Conservation (phyloP, 1,284 basidiomycete species). For the Leccinum subspadiceum region DNA sequence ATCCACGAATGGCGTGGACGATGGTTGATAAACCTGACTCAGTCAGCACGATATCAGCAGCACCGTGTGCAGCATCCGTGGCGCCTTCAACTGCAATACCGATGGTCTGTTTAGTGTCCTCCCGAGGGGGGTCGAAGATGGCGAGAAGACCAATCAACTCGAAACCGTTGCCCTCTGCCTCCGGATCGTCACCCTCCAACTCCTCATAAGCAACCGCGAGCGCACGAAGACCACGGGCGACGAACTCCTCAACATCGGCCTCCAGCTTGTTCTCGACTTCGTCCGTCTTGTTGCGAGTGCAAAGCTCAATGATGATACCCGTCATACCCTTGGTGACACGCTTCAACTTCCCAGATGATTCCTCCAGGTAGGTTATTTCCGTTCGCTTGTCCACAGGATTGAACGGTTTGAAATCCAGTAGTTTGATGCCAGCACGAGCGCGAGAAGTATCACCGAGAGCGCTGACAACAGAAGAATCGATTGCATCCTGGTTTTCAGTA, state of each 20-base stretch:
- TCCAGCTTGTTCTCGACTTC: constrained; percentile 90
- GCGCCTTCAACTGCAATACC: constrained; percentile 86
- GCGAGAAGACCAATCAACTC: constrained; percentile 96
- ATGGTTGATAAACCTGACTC: constrained; percentile 87
- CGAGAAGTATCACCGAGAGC: constrained; percentile 72
- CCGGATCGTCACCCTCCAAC: constrained; percentile 76
- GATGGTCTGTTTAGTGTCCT: constrained; percentile 98
- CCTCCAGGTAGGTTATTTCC: constrained; percentile 96
- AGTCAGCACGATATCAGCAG: constrained; percentile 55
- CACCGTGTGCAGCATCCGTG: constrained; percentile 83
- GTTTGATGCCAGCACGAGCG: constrained; percentile 91
- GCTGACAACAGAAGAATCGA: constrained; percentile 85
- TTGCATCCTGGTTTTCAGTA: constrained; percentile 98
- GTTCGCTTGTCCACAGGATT: constrained; percentile 99
- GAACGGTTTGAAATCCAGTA: constrained; percentile 99
- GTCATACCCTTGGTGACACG: constrained; percentile 99
- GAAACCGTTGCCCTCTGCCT: constrained; percentile 91
- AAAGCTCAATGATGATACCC: constrained; percentile 93
- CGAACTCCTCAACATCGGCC: constrained; percentile 94
- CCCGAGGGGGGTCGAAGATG: constrained; percentile 97
- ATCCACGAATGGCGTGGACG: constrained; percentile 82
- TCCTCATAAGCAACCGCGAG: constrained; percentile 97
- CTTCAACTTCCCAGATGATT: constrained; percentile 91
- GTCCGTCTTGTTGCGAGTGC: constrained; percentile 94
- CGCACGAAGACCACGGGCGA: constrained; percentile 93